Conservation (phyloP, 1,284 basidiomycete species). For the Cutaneotrichosporon spelunceum region DNA sequence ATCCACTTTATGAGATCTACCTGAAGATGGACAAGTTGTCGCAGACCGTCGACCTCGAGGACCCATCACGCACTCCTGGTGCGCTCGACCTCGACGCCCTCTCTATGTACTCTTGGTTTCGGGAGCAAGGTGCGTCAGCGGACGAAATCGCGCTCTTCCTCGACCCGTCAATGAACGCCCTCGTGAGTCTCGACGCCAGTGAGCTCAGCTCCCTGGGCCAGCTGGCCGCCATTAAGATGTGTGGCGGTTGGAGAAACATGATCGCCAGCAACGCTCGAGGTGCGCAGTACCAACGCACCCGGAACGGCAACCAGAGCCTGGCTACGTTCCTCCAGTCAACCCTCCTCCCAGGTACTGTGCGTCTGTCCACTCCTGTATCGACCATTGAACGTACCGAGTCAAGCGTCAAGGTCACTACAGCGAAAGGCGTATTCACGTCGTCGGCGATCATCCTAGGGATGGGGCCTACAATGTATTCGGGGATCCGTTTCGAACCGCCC, state of each 20-base stretch:
- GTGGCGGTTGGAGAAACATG: slow-evolving; percentile 9
- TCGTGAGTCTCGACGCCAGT: slow-evolving; percentile 3
- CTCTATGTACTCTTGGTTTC: background rate
- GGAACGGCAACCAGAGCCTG: slow-evolving; percentile 20
- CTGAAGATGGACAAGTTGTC: slow-evolving; percentile 7
- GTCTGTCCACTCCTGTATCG: slow-evolving; percentile 7
- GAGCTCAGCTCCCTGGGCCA: slow-evolving; percentile 15
- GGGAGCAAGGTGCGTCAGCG: background rate
- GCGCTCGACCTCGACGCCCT: slow-evolving; percentile 7
- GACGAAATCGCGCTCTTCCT: background rate
- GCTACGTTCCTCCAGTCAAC: slow-evolving; percentile 12
- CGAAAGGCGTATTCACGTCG: slow-evolving; percentile 1
- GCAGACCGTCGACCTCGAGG: slow-evolving; percentile 12
- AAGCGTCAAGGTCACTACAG: background rate
- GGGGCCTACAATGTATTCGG: slow-evolving; percentile 4
- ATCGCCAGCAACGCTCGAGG: slow-evolving; percentile 8
- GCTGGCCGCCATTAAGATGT: slow-evolving; percentile 6
- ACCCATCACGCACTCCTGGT: slow-evolving; percentile 3
- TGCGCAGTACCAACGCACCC: slow-evolving; percentile 22
- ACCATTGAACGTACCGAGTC: background rate
- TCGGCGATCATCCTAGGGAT: slow-evolving; percentile 7
- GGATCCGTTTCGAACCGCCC: slow-evolving; percentile 12
- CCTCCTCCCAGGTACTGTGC: slow-evolving; percentile 14
- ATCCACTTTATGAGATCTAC: background rate
- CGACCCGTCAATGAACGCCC: background rate